Base-by-base conservation (phyloP, 1,284 basidiomycete genomes). In the Cryptococcus sp. region DNA sequence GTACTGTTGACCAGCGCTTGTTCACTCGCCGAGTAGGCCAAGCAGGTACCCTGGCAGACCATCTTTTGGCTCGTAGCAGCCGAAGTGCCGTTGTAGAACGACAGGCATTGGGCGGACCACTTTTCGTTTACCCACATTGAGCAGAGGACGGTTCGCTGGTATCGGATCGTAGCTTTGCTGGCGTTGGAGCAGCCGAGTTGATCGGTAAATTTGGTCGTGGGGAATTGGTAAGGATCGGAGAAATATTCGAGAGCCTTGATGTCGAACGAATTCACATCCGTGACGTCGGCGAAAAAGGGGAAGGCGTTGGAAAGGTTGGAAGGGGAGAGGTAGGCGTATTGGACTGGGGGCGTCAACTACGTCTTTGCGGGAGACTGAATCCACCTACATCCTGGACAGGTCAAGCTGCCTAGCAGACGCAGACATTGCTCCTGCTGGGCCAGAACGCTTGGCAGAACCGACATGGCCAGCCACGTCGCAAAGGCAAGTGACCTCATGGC, bases 221-320 rank as follows among this genome's bases (percentile, higher is more conserved):
- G 46, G 45, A 65, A 77, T 35, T 69, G 66, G 43, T 57, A 61
- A 5, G 57, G 58, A 39, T 69, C 58, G 21, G 65, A 63, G 40
- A 76, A 66, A 59, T 76, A 77, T 31, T 53, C 52, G 5, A 67
- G 47, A 26, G 71, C 72, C 18, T 65, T 66, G 32, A 61, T 56
- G 54, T 75, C 75, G 47, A 75, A 75, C 7, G 69, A 63, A 1
- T 63, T 48, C 0, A 75, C 73, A 25, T 67, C 66, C 37, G 53
- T 66, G 25, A 75, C 73, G 9, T 45, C 51, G 10, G 62, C 19
- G 54, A 75, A 63, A 58, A 67, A 75, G 22, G 63, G 63, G 54
- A 60, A 75, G 16, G 69, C 58, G 46, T 59, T 47, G 11, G 71
- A 63, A 14, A 76, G 62, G 52, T 71, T 71, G 23, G 52, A 42